These are phyloP conservation scores for Aspergillus ruber DNA, from an alignment of 2,329 filamentous ascomycete genomes.

Conservation along the genomic window DNA sequence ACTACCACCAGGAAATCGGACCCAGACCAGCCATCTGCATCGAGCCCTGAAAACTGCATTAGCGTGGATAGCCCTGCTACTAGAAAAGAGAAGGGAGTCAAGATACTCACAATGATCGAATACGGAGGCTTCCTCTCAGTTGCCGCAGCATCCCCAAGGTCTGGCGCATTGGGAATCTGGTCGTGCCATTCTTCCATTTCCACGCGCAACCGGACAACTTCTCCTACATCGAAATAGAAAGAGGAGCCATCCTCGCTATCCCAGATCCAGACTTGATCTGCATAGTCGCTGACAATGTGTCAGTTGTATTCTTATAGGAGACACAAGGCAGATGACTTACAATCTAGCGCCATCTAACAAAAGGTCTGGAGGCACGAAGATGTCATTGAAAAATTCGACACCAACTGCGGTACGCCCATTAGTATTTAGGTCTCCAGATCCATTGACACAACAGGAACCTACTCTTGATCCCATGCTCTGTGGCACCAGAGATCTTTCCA, in stretches of 20 bases:
- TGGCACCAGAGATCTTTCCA: slow-evolving; percentile 72
- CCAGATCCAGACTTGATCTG: slow-evolving; percentile 81
- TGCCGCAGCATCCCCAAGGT: slow-evolving; percentile 54
- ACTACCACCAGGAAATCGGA: slow-evolving; percentile 41
- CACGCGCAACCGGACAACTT: slow-evolving; percentile 79
- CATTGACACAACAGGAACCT: slow-evolving; percentile 18
- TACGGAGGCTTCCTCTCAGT: slow-evolving; percentile 54
- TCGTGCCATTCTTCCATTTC: slow-evolving; percentile 88
- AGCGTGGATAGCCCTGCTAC: slow-evolving; percentile 2
- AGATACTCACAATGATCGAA: slow-evolving; percentile 35
- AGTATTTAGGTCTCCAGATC: slow-evolving; percentile 4
- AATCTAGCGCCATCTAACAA: slow-evolving; percentile 71
- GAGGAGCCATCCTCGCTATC: slow-evolving; percentile 62
- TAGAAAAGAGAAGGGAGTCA: not conserved
- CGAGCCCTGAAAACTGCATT: slow-evolving; percentile 30
- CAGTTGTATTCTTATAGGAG: slow-evolving; percentile 9
- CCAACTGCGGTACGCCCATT: slow-evolving; percentile 50
- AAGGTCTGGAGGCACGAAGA: slow-evolving; percentile 68
- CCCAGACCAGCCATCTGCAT: slow-evolving; percentile 43
- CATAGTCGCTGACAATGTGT: slow-evolving; percentile 53
- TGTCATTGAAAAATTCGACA: slow-evolving; percentile 90
- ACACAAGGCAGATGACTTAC: slow-evolving; percentile 44
- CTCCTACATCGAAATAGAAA: slow-evolving; percentile 83
- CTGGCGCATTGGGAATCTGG: slow-evolving; percentile 66
- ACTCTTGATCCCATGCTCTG: slow-evolving; percentile 66